These are phyloP conservation scores for Sclerotinia minor DNA, from an alignment of 2,329 filamentous ascomycete species.

Conservation along the genomic window DNA sequence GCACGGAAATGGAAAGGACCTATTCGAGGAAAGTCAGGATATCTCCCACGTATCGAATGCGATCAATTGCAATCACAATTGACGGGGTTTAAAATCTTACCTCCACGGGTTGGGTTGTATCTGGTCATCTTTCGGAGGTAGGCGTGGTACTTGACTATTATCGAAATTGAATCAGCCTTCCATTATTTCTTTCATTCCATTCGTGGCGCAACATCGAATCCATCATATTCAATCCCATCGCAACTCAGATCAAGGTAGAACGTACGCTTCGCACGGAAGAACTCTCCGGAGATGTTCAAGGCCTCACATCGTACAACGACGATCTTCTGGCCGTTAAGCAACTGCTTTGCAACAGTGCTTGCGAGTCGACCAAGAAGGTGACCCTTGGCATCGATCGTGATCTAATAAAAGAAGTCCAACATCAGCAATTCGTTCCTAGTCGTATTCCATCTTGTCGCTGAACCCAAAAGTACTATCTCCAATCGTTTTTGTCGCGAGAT, in stretches of 20 bases:
- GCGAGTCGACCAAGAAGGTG: constrained; percentile 99
- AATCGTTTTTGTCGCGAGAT: constrained; percentile 26
- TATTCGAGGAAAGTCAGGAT: constrained; percentile 47
- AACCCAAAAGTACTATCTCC: constrained; percentile 19
- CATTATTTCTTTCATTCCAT: constrained; percentile 25
- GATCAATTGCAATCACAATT: constrained; percentile 21
- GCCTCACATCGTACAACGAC: constrained; percentile 98
- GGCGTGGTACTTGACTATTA: constrained; percentile 98
- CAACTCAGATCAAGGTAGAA: constrained; percentile 43
- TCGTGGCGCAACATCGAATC: constrained; percentile 28
- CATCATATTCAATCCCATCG: constrained; percentile 25
- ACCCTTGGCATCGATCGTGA: constrained; percentile 99
- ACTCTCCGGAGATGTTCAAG: constrained; percentile 99
- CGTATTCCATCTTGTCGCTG: constrained; percentile 30
- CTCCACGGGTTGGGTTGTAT: constrained; percentile 99
- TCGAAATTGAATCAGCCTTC: constrained; percentile 50
- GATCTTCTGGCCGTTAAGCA: constrained; percentile 98
- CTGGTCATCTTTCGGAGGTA: constrained; percentile 99
- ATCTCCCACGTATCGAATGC: constrained; percentile 18
- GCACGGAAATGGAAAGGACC: constrained; percentile 99
- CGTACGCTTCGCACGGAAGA: constrained; percentile 99
- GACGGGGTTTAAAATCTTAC: constrained; percentile 53
- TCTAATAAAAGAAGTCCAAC: constrained; percentile 53
- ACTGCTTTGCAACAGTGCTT: constrained; percentile 97
- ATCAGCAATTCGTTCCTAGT: constrained; percentile 38